Evolutionary conservation across 2,329 filamentous ascomycete species (phyloP).

Genomic region (Akanthomyces muscarius): DNA sequence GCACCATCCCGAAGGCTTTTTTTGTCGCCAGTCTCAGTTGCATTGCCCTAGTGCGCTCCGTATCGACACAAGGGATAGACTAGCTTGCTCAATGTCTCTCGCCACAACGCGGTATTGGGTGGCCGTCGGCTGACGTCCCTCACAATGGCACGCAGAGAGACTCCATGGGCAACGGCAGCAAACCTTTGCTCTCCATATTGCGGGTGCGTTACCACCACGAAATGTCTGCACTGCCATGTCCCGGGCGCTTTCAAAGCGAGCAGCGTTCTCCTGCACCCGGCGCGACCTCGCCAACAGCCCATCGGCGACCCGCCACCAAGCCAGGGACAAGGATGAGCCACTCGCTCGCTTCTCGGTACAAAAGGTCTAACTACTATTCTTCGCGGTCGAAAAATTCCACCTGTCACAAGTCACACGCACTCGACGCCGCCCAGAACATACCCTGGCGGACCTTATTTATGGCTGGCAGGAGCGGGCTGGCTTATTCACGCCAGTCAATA

Average conservation of each 20-base stretch:
- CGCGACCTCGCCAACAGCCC: not conserved
- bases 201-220: not conserved
- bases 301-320: not conserved
- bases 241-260: not conserved
- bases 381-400: not conserved
- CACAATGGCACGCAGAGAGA: not conserved
- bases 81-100: conserved; percentile 3
- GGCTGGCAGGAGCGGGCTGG: not conserved
- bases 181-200: not conserved
- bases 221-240: not conserved
- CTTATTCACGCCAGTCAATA: not conserved
- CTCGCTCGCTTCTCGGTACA: conserved; percentile 5
- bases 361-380: not conserved
- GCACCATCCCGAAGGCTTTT: not conserved
- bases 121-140: not conserved
- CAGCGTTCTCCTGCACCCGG: not conserved
- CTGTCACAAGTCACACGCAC: conserved; percentile 11
- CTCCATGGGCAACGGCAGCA: not conserved
- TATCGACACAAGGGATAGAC: not conserved
- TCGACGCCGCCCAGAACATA: not conserved
- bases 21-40: not conserved
- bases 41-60: not conserved
- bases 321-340: not conserved
- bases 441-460: not conserved
- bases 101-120: not conserved